Conservation (phyloP, 2,329 filamentous ascomycete species). For the Rhinocladiella mackenziei region DNA sequence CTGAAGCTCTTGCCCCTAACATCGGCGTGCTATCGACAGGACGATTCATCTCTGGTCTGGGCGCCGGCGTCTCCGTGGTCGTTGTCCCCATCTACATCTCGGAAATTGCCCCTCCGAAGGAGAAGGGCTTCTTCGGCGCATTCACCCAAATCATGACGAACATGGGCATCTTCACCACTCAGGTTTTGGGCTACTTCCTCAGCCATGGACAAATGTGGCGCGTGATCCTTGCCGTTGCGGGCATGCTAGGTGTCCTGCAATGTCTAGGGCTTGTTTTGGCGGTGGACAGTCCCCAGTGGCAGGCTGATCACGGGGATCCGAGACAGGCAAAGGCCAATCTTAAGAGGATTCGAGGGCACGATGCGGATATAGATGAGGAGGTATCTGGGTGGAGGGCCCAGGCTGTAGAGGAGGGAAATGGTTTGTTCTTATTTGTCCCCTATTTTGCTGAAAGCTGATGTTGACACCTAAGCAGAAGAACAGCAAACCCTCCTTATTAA, state of each 20-base stretch:
- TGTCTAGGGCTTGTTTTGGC: constrained; percentile 67
- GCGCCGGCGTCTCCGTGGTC: constrained; percentile 83
- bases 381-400: constrained; percentile 56
- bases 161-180: constrained; percentile 77
- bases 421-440: constrained; percentile 4
- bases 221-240: constrained; percentile 71
- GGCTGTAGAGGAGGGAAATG: constrained; percentile 22
- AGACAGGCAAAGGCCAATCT: constrained; percentile 63
- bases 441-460: neutral
- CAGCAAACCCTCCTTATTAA: constrained; percentile 63
- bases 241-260: constrained; percentile 64
- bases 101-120: constrained; percentile 73
- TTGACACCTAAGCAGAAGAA: constrained; percentile 50
- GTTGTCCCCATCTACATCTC: constrained; percentile 94
- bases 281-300: constrained; percentile 83
- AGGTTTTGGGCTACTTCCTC: constrained; percentile 80
- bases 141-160: constrained; percentile 96
- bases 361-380: constrained; percentile 69
- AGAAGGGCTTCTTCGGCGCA: constrained; percentile 72
- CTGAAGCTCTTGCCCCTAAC: constrained; percentile 68
- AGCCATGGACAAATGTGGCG: constrained; percentile 78
- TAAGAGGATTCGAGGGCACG: constrained; percentile 68
- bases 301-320: constrained; percentile 62
- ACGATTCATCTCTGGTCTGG: constrained; percentile 74
- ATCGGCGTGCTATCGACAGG: constrained; percentile 68